phyloP scores from a whole-genome alignment of 768 basidiomycete genomes.

The Rhodotorula babjevae region DNA sequence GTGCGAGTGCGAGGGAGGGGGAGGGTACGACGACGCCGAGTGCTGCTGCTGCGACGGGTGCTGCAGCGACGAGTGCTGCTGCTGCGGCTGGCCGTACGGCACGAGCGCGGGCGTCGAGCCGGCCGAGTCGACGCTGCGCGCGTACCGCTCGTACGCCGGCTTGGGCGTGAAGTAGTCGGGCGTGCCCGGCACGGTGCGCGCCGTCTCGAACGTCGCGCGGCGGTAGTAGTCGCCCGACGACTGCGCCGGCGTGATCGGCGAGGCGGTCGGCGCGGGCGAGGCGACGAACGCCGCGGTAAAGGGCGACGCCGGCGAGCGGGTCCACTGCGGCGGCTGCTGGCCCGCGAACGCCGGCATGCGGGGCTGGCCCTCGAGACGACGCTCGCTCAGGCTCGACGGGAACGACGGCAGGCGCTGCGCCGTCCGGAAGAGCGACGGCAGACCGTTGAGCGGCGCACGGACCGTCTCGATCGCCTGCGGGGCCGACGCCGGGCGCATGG shows the following conservation, averaged over 20 bases:
- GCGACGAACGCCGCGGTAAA: conserved; percentile 10
- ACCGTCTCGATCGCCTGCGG: background rate
- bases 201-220: background rate
- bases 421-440: background rate
- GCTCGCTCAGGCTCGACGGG: conserved; percentile 7
- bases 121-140: background rate
- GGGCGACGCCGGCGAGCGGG: conserved; percentile 6
- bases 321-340: background rate
- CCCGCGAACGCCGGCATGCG: background rate
- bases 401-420: conserved; percentile 11
- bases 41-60: background rate
- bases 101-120: background rate
- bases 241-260: background rate
- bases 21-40: background rate
- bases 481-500: background rate
- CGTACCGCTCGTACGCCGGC: conserved; percentile 3
- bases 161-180: conserved; percentile 24
- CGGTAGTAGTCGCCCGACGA: conserved; percentile 5
- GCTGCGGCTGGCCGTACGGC: background rate
- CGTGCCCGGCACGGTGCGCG: too few species aligned
- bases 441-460: background rate
- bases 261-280: conserved; percentile 4
- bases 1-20: background rate
- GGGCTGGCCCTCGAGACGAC: background rate
- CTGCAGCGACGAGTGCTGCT: too few species aligned